A percentile compares a stretch with the other conserved stretches of the same genome.
phyloP scores from a whole-genome alignment of 257 asterid genomes.

The Nyctanthes arbortristis region DNA sequence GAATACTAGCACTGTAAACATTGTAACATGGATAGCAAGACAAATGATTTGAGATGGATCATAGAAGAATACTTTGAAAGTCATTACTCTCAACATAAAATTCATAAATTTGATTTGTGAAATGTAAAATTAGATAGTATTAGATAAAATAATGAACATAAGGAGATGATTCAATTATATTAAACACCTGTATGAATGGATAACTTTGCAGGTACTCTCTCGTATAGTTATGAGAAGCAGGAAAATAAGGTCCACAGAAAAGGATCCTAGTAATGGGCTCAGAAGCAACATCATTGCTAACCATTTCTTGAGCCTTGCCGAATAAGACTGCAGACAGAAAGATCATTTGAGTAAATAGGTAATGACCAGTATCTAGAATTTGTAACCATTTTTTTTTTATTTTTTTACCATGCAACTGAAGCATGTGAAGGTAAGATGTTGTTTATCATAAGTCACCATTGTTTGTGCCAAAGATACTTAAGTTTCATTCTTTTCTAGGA shows the following conservation, averaged over 20 bases:
- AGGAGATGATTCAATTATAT: constrained; percentile 14
- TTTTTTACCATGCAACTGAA: neutral
- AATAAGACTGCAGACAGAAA: constrained; percentile 34
- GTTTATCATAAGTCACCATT: neutral
- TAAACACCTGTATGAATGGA: constrained; percentile 60
- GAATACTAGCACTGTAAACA: too few species aligned
- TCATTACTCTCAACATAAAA: neutral
- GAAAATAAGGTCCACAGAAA: constrained; percentile 77
- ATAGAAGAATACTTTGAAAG: neutral
- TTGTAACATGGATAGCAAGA: neutral
- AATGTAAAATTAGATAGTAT: neutral
- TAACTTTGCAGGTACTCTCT: constrained; percentile 64
- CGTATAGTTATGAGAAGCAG: constrained; percentile 79
- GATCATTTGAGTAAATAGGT: constrained; percentile 12
- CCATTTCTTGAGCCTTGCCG: constrained; percentile 38
- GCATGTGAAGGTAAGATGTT: neutral
- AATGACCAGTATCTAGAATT: neutral
- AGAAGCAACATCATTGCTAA: constrained; percentile 24
- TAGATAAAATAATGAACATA: neutral
- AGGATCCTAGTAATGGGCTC: constrained; percentile 57
- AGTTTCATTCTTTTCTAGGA: neutral
- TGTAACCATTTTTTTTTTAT: neutral
- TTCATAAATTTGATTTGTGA: neutral
- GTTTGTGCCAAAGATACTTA: neutral
- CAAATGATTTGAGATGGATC: neutral